phyloP scores from a whole-genome alignment of 202 grass and related monocot species.

The Hordeum pubiflorum region DNA sequence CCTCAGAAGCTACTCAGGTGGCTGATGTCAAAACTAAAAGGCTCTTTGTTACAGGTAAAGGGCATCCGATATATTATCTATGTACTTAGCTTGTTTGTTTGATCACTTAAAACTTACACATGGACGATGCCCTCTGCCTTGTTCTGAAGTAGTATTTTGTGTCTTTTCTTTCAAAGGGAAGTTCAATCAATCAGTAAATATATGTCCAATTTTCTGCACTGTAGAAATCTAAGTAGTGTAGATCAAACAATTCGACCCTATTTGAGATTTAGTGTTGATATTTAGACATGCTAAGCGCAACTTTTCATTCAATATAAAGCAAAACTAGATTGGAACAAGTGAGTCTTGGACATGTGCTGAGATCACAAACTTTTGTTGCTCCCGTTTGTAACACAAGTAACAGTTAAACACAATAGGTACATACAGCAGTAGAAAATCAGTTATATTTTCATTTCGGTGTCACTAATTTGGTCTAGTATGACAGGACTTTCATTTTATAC shows the following conservation, averaged over 20 bases:
- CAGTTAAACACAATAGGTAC: not conserved
- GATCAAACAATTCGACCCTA: not conserved
- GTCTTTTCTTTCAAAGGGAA: not conserved
- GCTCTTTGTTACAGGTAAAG: constrained; percentile 90
- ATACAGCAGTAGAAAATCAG: not conserved
- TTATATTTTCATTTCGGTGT: not conserved
- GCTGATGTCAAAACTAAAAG: constrained; percentile 77
- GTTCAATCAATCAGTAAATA: not conserved
- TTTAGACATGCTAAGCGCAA: not conserved
- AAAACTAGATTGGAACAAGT: not conserved
- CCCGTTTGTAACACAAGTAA: not conserved
- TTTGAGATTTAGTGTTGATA: not conserved
- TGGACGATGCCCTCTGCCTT: not conserved
- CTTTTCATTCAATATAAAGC: not conserved
- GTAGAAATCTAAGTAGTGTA: not conserved
- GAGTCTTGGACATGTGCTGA: not conserved
- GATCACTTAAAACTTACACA: not conserved
- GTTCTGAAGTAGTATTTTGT: not conserved
- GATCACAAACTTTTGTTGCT: not conserved
- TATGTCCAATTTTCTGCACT: not conserved
- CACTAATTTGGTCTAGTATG: constrained; percentile 14
- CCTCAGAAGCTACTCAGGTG: constrained; percentile 37
- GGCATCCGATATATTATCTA: not conserved
- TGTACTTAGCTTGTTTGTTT: constrained; percentile 15
- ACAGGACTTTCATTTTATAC: constrained; percentile 91